Base-by-base conservation (phyloP, 306 rosid species). In the Fagus sylvatica region DNA sequence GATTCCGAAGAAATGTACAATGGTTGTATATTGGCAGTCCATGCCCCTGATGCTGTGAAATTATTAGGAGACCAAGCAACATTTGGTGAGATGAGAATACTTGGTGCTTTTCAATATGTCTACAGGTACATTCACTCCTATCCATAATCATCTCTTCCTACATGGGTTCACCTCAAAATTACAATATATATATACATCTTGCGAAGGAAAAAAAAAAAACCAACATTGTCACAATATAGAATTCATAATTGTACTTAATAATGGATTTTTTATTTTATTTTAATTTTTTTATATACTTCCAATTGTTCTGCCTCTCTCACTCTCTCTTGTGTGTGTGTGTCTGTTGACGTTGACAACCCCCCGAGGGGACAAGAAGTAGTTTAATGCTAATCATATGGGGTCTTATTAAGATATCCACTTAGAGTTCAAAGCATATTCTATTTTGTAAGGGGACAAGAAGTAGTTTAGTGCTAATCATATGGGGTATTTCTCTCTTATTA, bases 91-190 rank as follows among this genome's bases (percentile, higher is more conserved):
- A 64, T 75, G 65, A 90, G 97, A 90, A 82, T 94, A 62, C 93
- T 94, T n/a, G 97, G 97, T 55, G 98, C 98, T 77, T 94, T 94
- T 85, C 97, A 90, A 83, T 94, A 92, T 71, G 92, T 86, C 3
- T 83, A 90, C 81, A 92, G 98, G 98, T 94, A 72, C 9, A 78
- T 71, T 80, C 60, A 53, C 41, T 68, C 68, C 43, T 67, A 56
- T n/a, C 39, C 40, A 53, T 71, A 62, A 43, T 40, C 59, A 57
- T 54, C 39, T 70, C 11, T 33, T 5, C 68, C 28, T 22, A 12
- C 68, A 32, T 32, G 17, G 17, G 17, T 2, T 1, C 13, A 9
- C 13, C 40, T 60, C 40, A 12, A 10, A 32, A 30, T 30, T 28
- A 0, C 8, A 32, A 4, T 22, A 22, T 22, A 22, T 22, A 22